These are phyloP conservation scores for Globisporangium camurandrum DNA, from an alignment of 352 stramenopile species.

Conservation along the genomic window DNA sequence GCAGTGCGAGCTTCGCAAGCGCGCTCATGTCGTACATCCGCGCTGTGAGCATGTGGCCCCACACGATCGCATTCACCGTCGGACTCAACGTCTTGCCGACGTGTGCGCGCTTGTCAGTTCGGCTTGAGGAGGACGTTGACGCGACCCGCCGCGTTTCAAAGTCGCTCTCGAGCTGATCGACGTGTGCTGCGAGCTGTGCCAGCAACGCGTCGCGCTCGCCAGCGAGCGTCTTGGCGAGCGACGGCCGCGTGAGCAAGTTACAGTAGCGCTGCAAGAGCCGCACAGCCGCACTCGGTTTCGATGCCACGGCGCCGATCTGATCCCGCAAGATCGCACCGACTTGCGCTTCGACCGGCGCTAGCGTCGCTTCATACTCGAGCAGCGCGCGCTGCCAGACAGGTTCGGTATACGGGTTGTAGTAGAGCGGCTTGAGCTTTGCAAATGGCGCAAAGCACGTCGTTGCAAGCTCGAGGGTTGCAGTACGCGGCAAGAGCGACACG, in stretches of 20 bases:
- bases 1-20: conserved; percentile 45
- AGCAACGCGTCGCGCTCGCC: conserved; percentile 86
- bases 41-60: conserved; percentile 63
- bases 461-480: conserved; percentile 31
- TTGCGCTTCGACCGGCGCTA: conserved; percentile 77
- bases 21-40: conserved; percentile 49
- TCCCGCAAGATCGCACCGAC: conserved; percentile 80
- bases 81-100: conserved; percentile 78
- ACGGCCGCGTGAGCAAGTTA: conserved; percentile 69
- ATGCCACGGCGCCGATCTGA: conserved; percentile 50
- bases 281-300: conserved; percentile 56
- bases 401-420: conserved; percentile 91
- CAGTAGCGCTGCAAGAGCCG: conserved; percentile 82
- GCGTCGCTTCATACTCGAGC: conserved; percentile 62
- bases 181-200: conserved; percentile 69
- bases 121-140: no score
- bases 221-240: conserved; percentile 66
- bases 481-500: conserved; percentile 44
- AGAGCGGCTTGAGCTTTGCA: conserved; percentile 50
- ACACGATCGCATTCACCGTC: conserved; percentile 81
- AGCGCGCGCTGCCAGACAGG: conserved; percentile 67
- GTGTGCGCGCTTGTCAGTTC: conserved; percentile 30
- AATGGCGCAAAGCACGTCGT: conserved; percentile 68
- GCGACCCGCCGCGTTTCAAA: conserved; percentile 56
- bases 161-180: conserved; percentile 86